Evolutionary conservation across 768 basidiomycete genomes (phyloP).

Genomic region (Grammothele lineata): DNA sequence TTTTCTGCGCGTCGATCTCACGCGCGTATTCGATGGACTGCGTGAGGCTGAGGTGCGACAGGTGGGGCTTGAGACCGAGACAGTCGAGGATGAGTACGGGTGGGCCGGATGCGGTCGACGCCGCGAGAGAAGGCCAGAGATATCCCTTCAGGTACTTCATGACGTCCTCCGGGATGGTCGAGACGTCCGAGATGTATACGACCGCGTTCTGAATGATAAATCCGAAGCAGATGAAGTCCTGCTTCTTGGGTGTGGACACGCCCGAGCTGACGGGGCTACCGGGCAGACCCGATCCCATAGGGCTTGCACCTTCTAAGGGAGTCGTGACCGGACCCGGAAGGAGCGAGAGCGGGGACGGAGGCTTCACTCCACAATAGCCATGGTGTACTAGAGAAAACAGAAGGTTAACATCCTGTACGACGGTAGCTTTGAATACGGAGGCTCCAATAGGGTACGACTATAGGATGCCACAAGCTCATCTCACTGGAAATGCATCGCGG

Average conservation of each 20-base stretch:
- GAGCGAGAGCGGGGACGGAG: too few species aligned
- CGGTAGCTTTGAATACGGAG: too few species aligned
- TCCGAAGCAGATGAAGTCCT: conserved; percentile 54
- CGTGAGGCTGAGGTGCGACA: conserved; percentile 77
- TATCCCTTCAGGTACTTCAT: conserved; percentile 45
- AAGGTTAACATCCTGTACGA: too few species aligned
- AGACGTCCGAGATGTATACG: conserved; percentile 81
- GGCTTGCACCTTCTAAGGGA: conserved; percentile 1
- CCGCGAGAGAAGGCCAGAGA: conserved; percentile 21
- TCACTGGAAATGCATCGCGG: too few species aligned
- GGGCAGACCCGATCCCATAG: conserved; percentile 22
- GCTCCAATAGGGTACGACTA: too few species aligned
- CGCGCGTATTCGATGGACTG: conserved; percentile 55
- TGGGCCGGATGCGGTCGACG: conserved; percentile 26
- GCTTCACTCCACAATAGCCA: conserved; percentile 49
- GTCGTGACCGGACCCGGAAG: too few species aligned
- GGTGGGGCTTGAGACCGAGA: conserved; percentile 58
- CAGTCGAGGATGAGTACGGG: conserved; percentile 76
- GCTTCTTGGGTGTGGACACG: neutral
- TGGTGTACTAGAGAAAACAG: conserved; percentile 83
- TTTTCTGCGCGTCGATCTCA: conserved; percentile 53
- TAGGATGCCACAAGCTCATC: too few species aligned
- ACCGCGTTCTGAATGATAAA: conserved; percentile 65
- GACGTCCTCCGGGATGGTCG: conserved; percentile 68
- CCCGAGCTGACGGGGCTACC: conserved; percentile 15